Evolutionary conservation across 1,139 yeast genomes (phyloP).

Genomic region (Nakaseomyces kungkrabaensis): DNA sequence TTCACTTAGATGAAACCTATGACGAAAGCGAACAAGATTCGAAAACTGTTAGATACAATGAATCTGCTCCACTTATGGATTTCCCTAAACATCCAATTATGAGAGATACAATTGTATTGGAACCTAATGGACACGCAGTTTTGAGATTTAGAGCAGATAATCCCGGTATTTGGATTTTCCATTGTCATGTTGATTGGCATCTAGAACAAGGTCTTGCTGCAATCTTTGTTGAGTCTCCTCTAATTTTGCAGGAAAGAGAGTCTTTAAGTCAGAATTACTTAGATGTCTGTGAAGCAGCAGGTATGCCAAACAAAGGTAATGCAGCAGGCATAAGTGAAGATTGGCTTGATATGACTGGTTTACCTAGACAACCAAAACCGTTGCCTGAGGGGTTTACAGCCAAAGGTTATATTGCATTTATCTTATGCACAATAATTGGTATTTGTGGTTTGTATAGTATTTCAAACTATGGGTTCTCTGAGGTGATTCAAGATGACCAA

Average conservation of each 20-base stretch:
- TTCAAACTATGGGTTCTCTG: conserved; percentile 52
- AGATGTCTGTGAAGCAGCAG: conserved; percentile 38
- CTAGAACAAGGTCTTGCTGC: conserved; percentile 69
- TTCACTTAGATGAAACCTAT: conserved; percentile 26
- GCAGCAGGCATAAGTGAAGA: conserved; percentile 55
- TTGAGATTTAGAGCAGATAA: conserved; percentile 61
- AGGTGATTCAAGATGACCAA: conserved; percentile 40
- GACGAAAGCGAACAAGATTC: conserved; percentile 41
- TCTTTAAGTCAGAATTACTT: conserved; percentile 39
- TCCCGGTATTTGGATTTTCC: conserved; percentile 84
- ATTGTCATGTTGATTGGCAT: conserved; percentile 78
- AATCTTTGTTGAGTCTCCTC: conserved; percentile 57
- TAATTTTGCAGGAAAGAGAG: conserved; percentile 36
- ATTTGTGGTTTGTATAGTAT: conserved; percentile 48
- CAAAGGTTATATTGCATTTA: conserved; percentile 57
- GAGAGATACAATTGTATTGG: conserved; percentile 58
- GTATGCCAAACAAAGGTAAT: conserved; percentile 45
- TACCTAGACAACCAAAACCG: conserved; percentile 44
- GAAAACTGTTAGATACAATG: conserved; percentile 38
- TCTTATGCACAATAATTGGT: conserved; percentile 48
- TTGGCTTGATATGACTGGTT: conserved; percentile 48
- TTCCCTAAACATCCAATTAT: conserved; percentile 51
- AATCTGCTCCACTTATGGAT: conserved; percentile 33
- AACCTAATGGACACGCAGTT: conserved; percentile 57
- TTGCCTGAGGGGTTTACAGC: conserved; percentile 61